A percentile compares a stretch with the other conserved stretches of the same genome.
phyloP scores from a whole-genome alignment of 2,329 filamentous ascomycete genomes.

The Epichloe festucae region DNA sequence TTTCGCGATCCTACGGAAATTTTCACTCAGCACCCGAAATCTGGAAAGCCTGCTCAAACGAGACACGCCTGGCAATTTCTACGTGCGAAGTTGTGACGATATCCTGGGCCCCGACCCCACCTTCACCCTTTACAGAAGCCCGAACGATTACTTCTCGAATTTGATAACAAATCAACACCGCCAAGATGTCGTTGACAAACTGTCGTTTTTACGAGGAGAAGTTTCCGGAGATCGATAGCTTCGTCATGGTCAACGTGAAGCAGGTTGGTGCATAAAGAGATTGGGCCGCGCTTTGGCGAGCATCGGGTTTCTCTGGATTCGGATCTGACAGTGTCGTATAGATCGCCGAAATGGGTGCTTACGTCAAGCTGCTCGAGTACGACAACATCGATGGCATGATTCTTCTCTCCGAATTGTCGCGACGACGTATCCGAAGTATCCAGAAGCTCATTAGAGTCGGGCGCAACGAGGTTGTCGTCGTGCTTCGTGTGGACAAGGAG shows the following conservation, averaged over 20 bases:
- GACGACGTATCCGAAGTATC: slow-evolving; percentile 95
- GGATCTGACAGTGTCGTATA: slow-evolving; percentile 21
- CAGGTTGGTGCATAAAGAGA: slow-evolving; percentile 52
- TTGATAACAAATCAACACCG: slow-evolving; percentile 38
- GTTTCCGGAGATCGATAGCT: slow-evolving; percentile 90
- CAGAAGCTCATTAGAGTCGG: slow-evolving; percentile 98
- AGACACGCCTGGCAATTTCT: not conserved
- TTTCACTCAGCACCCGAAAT: not conserved
- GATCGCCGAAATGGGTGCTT: slow-evolving; percentile 99
- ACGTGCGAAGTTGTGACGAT: not conserved
- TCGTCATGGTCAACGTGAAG: slow-evolving; percentile 99
- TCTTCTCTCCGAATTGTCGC: slow-evolving; percentile 88
- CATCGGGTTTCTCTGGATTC: not conserved
- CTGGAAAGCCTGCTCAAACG: not conserved
- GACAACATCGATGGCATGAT: slow-evolving; percentile 99
- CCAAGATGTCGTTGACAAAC: slow-evolving; percentile 87
- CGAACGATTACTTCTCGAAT: slow-evolving; percentile 12
- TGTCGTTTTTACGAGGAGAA: slow-evolving; percentile 97
- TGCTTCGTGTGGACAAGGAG: slow-evolving; percentile 97
- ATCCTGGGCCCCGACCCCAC: slow-evolving; percentile 18
- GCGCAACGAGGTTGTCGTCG: slow-evolving; percentile 95
- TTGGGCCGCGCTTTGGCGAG: not conserved
- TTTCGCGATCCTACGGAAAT: not conserved
- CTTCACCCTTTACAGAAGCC: slow-evolving; percentile 9
- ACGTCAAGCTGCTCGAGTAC: slow-evolving; percentile 98